Evolutionary conservation across 1,284 basidiomycete genomes (phyloP).

Genomic region (Moesziomyces antarcticus): DNA sequence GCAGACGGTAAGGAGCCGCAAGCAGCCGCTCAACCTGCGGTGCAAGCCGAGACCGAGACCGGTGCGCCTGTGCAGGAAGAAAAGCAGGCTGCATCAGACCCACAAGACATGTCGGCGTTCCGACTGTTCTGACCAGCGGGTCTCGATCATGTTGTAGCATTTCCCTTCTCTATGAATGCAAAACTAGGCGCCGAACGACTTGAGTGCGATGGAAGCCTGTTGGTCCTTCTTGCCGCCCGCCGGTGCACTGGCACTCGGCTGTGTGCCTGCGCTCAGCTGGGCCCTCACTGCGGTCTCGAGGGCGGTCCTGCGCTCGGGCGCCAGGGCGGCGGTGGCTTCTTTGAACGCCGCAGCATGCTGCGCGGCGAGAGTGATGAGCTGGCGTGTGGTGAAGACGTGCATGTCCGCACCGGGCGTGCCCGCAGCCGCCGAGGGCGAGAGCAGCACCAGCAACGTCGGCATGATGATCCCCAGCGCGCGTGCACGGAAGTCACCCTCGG

Average conservation of each 20-base stretch:
- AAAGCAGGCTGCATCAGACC: no score
- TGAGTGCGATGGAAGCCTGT: slow-evolving; percentile 40
- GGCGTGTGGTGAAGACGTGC: slow-evolving; percentile 77
- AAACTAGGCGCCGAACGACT: slow-evolving; percentile 48
- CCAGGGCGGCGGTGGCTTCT: slow-evolving; percentile 81
- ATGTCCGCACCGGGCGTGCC: slow-evolving; percentile 70
- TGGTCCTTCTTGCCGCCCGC: background rate
- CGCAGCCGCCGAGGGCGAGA: slow-evolving; percentile 70
- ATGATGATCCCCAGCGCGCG: slow-evolving; percentile 80
- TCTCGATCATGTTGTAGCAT: no score
- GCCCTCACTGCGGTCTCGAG: slow-evolving; percentile 78
- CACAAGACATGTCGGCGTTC: no score
- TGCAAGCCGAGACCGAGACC: no score
- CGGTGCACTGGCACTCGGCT: background rate
- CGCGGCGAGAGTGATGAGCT: slow-evolving; percentile 81
- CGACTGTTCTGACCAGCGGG: no score
- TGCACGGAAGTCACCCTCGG: slow-evolving; percentile 65
- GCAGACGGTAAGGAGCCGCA: no score
- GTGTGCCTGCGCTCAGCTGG: slow-evolving; percentile 19
- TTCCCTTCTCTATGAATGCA: no score
- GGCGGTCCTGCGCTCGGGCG: slow-evolving; percentile 73
- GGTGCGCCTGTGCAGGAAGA: no score
- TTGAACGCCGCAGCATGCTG: slow-evolving; percentile 83
- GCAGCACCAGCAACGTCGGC: slow-evolving; percentile 80
- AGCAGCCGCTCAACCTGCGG: no score